Percentiles rank a stretch among this genome's conserved stretches.
Conservation (phyloP, 83 land plant genomes). For the Larix sibirica region DNA sequence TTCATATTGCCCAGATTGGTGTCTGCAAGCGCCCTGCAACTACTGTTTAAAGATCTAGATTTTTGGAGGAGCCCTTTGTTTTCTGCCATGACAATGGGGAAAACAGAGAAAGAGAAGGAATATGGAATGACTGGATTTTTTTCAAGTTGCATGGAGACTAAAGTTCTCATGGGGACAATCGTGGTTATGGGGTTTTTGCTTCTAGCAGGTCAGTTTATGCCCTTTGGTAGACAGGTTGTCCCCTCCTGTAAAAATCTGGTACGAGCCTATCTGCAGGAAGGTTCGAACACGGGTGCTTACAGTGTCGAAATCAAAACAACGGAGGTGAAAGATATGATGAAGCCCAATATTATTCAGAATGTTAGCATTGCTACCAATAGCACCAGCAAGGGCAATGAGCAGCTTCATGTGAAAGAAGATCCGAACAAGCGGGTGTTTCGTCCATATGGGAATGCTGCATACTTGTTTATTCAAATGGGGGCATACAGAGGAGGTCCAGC, state of each 20-base stretch:
- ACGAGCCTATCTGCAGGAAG: neutral
- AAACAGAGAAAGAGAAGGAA: neutral
- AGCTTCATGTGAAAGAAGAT: no score
- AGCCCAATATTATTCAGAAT: neutral
- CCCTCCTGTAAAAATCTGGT: neutral
- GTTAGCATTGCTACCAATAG: no score
- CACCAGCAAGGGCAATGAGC: constrained; percentile 19
- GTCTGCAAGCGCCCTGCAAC: no score
- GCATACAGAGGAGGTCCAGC: constrained; percentile 60
- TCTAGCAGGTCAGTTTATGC: neutral
- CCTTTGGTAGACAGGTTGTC: neutral
- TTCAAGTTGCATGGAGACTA: neutral
- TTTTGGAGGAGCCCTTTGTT: neutral
- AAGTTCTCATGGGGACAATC: neutral
- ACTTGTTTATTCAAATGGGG: constrained; percentile 51
- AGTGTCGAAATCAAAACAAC: neutral
- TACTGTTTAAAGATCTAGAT: no score
- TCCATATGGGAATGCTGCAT: constrained; percentile 49
- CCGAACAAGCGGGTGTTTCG: constrained; percentile 32
- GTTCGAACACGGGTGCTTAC: neutral
- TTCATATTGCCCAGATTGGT: no score
- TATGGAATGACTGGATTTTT: neutral
- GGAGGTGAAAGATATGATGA: neutral
- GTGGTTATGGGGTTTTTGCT: neutral
- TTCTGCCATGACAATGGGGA: neutral